Conservation (phyloP, 495 filamentous ascomycete genomes). For the Penicillium goetzii region DNA sequence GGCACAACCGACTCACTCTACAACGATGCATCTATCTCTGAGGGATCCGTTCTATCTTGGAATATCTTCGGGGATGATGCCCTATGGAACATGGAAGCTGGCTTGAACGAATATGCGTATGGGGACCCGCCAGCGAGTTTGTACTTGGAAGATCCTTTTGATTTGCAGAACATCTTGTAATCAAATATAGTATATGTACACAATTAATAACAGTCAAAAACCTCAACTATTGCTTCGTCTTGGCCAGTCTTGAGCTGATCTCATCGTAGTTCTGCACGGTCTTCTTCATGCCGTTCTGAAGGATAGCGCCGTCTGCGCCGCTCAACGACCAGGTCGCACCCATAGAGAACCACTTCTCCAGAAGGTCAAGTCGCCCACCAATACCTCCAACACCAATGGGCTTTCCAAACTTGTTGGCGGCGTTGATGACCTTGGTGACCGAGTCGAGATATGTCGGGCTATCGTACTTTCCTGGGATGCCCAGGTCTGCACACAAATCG, state of each 20-base stretch:
- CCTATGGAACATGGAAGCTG: constrained; percentile 38
- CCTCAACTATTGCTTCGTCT: constrained; percentile 16
- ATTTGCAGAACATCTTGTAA: constrained; percentile 15
- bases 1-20: background rate
- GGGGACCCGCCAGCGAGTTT: constrained; percentile 26
- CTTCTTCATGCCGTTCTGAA: constrained; percentile 37
- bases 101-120: constrained; percentile 34
- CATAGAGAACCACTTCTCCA: constrained; percentile 38
- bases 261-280: constrained; percentile 34
- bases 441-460: constrained; percentile 23
- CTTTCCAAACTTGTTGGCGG: constrained; percentile 32
- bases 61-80: constrained; percentile 28
- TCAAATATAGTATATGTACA: constrained; percentile 9
- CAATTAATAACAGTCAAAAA: background rate
- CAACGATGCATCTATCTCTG: constrained; percentile 12
- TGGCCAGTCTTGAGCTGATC: constrained; percentile 29
- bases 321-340: constrained; percentile 40
- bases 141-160: constrained; percentile 22
- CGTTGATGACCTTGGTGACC: constrained; percentile 31
- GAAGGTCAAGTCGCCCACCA: constrained; percentile 30
- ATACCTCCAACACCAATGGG: constrained; percentile 37
- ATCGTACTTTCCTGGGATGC: constrained; percentile 38
- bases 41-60: constrained; percentile 24
- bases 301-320: constrained; percentile 30
- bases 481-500: constrained; percentile 35